phyloP scores from a whole-genome alignment of 1,284 basidiomycete genomes.

The Neonothopanus nambi region DNA sequence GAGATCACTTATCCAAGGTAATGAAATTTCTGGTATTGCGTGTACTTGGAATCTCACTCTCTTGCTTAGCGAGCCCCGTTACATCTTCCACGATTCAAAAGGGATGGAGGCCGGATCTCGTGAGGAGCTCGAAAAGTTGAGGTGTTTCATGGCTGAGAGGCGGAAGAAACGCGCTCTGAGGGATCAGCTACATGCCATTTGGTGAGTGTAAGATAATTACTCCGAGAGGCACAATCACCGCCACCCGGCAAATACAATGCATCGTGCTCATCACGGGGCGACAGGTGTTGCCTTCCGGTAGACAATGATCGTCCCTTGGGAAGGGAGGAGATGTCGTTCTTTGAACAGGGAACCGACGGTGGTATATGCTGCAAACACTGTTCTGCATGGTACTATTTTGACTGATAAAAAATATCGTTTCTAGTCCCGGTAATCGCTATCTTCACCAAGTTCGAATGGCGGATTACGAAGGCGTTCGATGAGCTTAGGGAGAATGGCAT shows the following conservation, averaged over 20 bases:
- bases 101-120: conserved; percentile 12
- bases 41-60: not conserved
- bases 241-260: no score
- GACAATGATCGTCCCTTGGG: conserved; percentile 10
- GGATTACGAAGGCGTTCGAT: conserved; percentile 2
- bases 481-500: conserved; percentile 5
- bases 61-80: conserved; percentile 2
- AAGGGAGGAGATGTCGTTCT: conserved; percentile 8
- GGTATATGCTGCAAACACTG: not conserved
- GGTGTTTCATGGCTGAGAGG: not conserved
- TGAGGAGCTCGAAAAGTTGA: not conserved
- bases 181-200: conserved; percentile 9
- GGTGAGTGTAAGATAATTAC: no score
- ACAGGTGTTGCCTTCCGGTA: conserved; percentile 11
- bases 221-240: no score
- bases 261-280: no score
- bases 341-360: conserved; percentile 1
- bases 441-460: conserved; percentile 14
- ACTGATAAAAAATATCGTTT: no score
- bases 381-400: no score
- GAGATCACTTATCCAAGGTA: conserved; percentile 11
- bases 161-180: not conserved
- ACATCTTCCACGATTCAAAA: conserved; percentile 11
- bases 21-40: not conserved
- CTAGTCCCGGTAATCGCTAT: conserved; percentile 14